Base-by-base conservation (phyloP, 139 green algal species). In the Coccomyxa sp. region DNA sequence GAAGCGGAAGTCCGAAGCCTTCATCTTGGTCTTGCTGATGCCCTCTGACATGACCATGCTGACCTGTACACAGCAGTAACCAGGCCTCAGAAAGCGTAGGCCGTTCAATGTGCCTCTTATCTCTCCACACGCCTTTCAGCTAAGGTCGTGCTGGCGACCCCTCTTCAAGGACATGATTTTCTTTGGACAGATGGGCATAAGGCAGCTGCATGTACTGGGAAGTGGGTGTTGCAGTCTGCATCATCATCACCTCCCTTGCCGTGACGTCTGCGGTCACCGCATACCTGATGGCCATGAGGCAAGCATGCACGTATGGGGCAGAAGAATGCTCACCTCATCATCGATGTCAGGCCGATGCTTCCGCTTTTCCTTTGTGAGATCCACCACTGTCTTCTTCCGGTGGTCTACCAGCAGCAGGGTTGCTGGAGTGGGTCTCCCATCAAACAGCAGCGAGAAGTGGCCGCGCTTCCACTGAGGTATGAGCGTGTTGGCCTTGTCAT, bases 401-500 rank as follows among this genome's bases (percentile, higher is more conserved):
- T 92, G 91, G 70, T 94, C 87, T 14, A 92, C 71, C 35, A 95
- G 87, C 69, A 87, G 44, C 34, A 89, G 33, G 2, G 58, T 75
- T 12, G 84, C 79, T 2, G 73, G 78, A 27, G 71, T 74, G 10
- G 22, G 12, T 31, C 40, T 39, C 12, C 85, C 89, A 64, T 95
- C 86, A 44, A 95, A 90, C 70, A 96, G 79, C 39, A 96, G 78
- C 31, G 78, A 89, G 82, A 97, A 97, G 68, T 89, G 82, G 12
- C 92, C 92, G 0, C 91, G 84, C 81, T 94, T 94, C 89, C 89
- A 97, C 33, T 84, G 50, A 12, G 92, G 92, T 29, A 97, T 76
- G 37, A 94, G 55, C 27, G 40, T 22, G n/a, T 37, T 74, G 8
- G 36, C 50, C 35, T 85, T 84, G 12, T 86, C 77, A 70, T 93